phyloP scores from a whole-genome alignment of 306 rosid genomes.

The Biancaea sappan region DNA sequence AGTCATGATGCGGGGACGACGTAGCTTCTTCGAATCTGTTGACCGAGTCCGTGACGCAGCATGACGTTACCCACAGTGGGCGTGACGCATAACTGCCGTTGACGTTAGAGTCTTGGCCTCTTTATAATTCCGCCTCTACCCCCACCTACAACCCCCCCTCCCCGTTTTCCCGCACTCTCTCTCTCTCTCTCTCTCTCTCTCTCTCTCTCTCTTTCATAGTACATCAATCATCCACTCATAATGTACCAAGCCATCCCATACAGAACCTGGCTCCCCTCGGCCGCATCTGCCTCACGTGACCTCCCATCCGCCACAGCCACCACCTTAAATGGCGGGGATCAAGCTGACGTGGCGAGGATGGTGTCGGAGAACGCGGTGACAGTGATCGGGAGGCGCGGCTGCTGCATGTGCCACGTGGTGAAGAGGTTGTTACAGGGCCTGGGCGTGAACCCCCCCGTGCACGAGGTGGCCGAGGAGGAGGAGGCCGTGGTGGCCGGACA shows the following conservation, averaged over 20 bases:
- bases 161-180: neutral
- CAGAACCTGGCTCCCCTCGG: conserved; percentile 28
- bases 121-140: conserved; percentile 32
- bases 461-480: conserved; percentile 63
- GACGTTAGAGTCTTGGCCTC: conserved; percentile 55
- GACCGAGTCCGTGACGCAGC: conserved; percentile 34
- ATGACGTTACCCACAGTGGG: conserved; percentile 51
- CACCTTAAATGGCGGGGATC: conserved; percentile 20
- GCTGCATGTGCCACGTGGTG: conserved; percentile 92
- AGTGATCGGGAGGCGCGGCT: conserved; percentile 70
- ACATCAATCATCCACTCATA: too few species aligned
- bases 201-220: neutral
- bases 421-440: conserved; percentile 71
- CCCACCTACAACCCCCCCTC: neutral
- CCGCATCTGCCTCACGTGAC: conserved; percentile 34
- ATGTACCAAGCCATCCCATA: conserved; percentile 93
- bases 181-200: conserved; percentile 27
- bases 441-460: conserved; percentile 77
- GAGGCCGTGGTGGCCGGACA: conserved; percentile 50
- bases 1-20: neutral
- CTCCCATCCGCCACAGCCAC: neutral
- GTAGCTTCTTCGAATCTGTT: conserved; percentile 46
- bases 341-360: conserved; percentile 27
- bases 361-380: conserved; percentile 75
- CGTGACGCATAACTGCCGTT: conserved; percentile 76